A percentile compares a stretch with the other conserved stretches of the same genome.
Conservation (phyloP, 208 protist species). For the Trypanosoma boissoni region DNA sequence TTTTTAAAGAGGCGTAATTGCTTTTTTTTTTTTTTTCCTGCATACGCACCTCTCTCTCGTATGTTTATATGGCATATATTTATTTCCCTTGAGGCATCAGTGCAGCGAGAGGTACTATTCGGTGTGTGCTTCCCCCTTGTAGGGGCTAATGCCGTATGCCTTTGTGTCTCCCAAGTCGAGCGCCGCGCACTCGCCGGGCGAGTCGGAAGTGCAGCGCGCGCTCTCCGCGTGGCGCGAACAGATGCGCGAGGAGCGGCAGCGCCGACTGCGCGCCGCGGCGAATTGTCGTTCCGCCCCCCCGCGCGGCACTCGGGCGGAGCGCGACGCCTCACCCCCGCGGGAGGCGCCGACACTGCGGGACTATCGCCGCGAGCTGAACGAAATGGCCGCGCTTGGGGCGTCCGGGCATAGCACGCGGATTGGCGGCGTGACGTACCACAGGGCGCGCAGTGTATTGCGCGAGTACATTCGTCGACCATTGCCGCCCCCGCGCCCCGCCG, state of each 20-base stretch:
- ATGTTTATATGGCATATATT: too few relatives aligned
- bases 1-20: neutral
- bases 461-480: constrained; percentile 26
- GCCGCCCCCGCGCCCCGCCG: neutral
- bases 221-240: constrained; percentile 24
- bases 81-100: too few relatives aligned
- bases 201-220: constrained; percentile 27
- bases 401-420: constrained; percentile 3
- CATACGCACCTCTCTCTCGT: too few relatives aligned
- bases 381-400: neutral
- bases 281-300: constrained; percentile 1
- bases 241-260: constrained; percentile 37
- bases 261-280: constrained; percentile 17
- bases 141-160: constrained; percentile 22
- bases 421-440: constrained; percentile 24
- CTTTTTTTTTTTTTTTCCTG: constrained; percentile 7
- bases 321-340: neutral
- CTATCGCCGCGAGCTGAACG: constrained; percentile 31
- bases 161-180: constrained; percentile 9
- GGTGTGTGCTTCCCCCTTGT: too few relatives aligned
- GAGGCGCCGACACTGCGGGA: constrained; percentile 10
- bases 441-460: constrained; percentile 28
- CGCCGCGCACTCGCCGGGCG: constrained; percentile 1
- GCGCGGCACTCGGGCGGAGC: constrained; percentile 2
- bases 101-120: too few relatives aligned